Base-by-base conservation (phyloP, 441 rosid species). In the Aquilaria agallochum region DNA sequence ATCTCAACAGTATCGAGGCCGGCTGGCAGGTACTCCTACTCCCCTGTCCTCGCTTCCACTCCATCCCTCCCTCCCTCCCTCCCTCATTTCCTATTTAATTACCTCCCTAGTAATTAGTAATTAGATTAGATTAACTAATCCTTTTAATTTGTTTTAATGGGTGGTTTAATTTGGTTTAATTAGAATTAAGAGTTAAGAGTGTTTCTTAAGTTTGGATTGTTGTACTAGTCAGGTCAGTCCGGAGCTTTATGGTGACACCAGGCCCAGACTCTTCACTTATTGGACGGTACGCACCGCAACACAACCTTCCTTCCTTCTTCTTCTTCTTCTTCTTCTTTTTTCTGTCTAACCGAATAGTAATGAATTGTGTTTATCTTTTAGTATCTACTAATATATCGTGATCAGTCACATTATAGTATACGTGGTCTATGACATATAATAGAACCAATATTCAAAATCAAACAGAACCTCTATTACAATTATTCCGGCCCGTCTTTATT, bases 221-320 rank as follows among this genome's bases (percentile, higher is more conserved):
- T 88, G 68, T 78, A 89, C 90, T 94, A 94, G 93, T 77, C 88
- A 84, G 93, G 93, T 84, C 83, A 87, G 88, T 87, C 93, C 93
- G 81, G 93, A 87, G 85, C 93, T 87, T 53, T 87, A 87, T 62
- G 93, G 90, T 74, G 93, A 87, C 78, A 82, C 74, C 68, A 78
- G 87, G 60, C 93, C 93, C 45, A 73, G 93, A 63, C 53, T 87
- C 57, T 87, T 87, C 73, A 87, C 90, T 3, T 87, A 87, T 50
- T 87, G 93, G 93, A 87, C 93, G 62, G 93, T 84, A 62, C 68
- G 83, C 27, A 20, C 27, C 27, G 27, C 27, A 20, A 20, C 27
- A 20, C 27, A 20, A 1, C 27, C 27, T 20, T 1, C 27, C 27
- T 20, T 53, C 68, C 31, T 68, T 48, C 13, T n/a, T 9, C 30